These are phyloP conservation scores for Tetrapisispora nanseiensis DNA, from an alignment of 805 yeast species.

Conservation along the genomic window DNA sequence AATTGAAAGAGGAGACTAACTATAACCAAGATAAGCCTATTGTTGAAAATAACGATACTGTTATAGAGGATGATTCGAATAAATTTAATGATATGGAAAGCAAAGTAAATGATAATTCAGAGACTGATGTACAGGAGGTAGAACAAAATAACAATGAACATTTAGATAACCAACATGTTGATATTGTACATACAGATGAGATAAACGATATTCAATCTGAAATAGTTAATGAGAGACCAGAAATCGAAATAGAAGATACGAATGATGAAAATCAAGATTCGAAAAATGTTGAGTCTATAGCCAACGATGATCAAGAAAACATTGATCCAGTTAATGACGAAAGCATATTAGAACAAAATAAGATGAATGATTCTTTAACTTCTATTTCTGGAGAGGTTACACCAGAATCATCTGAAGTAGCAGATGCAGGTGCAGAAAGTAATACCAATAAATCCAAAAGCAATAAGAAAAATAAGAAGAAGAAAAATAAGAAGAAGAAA, in stretches of 20 bases:
- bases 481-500: constrained; percentile 6
- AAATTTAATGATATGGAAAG: too few relatives aligned
- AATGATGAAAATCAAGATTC: neutral
- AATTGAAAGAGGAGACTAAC: neutral
- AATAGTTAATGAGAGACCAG: neutral
- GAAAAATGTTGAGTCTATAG: too few relatives aligned
- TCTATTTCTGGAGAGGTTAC: neutral
- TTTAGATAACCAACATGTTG: too few relatives aligned
- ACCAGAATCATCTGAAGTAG: neutral
- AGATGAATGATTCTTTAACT: neutral
- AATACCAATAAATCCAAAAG: constrained; percentile 1
- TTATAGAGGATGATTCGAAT: too few relatives aligned
- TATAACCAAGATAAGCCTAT: too few relatives aligned
- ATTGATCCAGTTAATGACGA: neutral
- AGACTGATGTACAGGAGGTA: neutral
- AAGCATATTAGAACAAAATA: neutral
- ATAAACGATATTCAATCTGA: neutral
- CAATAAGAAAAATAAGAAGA: constrained; percentile 5
- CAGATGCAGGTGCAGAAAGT: neutral
- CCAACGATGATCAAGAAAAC: neutral
- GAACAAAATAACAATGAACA: neutral
- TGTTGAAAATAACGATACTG: neutral
- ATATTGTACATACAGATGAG: neutral
- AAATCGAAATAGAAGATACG: neutral
- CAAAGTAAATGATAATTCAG: neutral